Base-by-base conservation (phyloP, 2,329 filamentous ascomycete species). In the Colletotrichum lindemuthianum region DNA sequence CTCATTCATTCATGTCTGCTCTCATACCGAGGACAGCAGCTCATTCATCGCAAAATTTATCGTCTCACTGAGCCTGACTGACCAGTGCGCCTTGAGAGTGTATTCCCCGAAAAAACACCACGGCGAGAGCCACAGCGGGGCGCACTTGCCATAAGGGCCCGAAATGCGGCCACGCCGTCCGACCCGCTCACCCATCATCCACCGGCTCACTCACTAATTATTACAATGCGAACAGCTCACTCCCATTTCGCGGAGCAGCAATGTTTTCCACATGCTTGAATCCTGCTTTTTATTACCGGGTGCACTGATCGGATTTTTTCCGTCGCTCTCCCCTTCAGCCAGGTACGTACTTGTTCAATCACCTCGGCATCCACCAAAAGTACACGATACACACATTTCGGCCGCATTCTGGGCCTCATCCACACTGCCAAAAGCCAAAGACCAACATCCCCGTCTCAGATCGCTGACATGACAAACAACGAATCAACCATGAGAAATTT, bases 251-350 rank as follows among this genome's bases (percentile, higher is more conserved):
- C 24, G 4, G 24, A 24, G 24, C 4, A 24, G 24, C 24, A 24
- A 4, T 24, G 24, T 24, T 24, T 24, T 5, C 24, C 24, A 24
- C 5, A 24, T 24, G 24, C 24, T 24, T 24, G 24, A 24, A 24
- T 45, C 24, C 61, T 40, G 50, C 50, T 50, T 49, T 49, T 65
- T 60, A 41, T 57, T 57, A 36, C 54, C 53, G 16, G 56, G 12
- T 61, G 61, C 50, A 9, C 58, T 65, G 61, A 65, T 61, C 61
- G 61, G 61, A 60, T 43, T 39, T 44, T 61, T 65, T 61, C 61
- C 61, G 61, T 61, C 9, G 6, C n/a, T 33, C 44, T 52, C 32
- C 45, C 13, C 32, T 24, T 40, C 39, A 6, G n/a, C 39, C 32
- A 24, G 24, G 24, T 4, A 24, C 24, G 24, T 24, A 24, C 24